These are phyloP conservation scores for Talaromyces marneffei DNA, from an alignment of 2,329 filamentous ascomycete species.

Conservation along the genomic window DNA sequence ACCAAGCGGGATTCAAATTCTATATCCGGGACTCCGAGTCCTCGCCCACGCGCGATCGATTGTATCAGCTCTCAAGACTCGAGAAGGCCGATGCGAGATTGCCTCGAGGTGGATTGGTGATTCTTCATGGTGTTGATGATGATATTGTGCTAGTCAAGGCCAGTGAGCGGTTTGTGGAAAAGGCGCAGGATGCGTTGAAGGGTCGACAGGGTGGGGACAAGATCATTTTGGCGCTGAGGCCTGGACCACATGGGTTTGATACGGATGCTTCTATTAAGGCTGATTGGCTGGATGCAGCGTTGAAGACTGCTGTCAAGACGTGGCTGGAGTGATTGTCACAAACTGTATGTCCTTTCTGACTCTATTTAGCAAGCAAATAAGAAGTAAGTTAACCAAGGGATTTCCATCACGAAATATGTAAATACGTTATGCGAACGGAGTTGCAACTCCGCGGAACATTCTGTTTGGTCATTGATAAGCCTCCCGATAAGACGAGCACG, in stretches of 20 bases:
- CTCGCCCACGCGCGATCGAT: slow-evolving; percentile 7
- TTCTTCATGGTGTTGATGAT: slow-evolving; percentile 34
- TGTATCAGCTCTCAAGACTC: slow-evolving; percentile 28
- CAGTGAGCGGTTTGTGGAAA: slow-evolving; percentile 25
- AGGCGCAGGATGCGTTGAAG: slow-evolving; percentile 20
- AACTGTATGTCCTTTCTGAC: background rate
- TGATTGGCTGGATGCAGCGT: slow-evolving; percentile 4
- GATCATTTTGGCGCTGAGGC: slow-evolving; percentile 23
- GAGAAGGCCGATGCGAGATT: slow-evolving; percentile 22
- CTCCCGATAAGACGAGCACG: slow-evolving; percentile 3
- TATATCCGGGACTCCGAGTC: slow-evolving; percentile 18
- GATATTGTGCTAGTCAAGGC: slow-evolving; percentile 25
- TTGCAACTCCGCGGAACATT: background rate
- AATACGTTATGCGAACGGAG: background rate
- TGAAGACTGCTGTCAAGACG: slow-evolving; percentile 10
- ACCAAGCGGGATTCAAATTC: slow-evolving; percentile 16
- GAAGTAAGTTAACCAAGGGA: background rate
- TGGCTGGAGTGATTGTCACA: slow-evolving; percentile 10
- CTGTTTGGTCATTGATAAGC: background rate
- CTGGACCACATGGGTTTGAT: slow-evolving; percentile 37
- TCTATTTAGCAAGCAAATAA: background rate
- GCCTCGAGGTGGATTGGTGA: slow-evolving; percentile 26
- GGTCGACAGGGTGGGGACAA: slow-evolving; percentile 20
- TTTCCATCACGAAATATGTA: too few relatives aligned
- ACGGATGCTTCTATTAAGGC: background rate